Base-by-base conservation (phyloP, 2,329 filamentous ascomycete species). In the Aspergillus fumigatus region DNA sequence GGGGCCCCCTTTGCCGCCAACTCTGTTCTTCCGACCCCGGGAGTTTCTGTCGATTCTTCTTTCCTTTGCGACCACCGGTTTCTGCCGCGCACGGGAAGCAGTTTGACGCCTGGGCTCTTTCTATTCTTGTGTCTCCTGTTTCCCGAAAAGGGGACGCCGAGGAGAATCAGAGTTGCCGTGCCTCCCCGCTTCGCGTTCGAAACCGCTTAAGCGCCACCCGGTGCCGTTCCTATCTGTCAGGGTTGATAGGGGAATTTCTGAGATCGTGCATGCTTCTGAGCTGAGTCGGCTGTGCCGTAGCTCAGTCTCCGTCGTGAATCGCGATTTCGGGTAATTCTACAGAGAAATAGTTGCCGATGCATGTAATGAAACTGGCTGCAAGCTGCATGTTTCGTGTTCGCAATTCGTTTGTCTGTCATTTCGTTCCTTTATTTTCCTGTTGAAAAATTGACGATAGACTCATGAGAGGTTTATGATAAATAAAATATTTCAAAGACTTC, bases 401-500 rank as follows among this genome's bases (percentile, higher is more conserved):
- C 61, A 58, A 62, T 66, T 61, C 45, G 62, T 60, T 61, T 63
- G 48, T 70, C 66, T 71, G 67, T 62, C 60, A 62, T 59, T 54
- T 62, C 59, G 60, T 65, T 65, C 58, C 62, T 65, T 64, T n/a
- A n/a, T 55, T 52, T 53, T 54, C 51, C 53, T 56, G 26, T 38
- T 58, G 54, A 55, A 38, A 38, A 60, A 63, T 62, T 50, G 60
- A 67, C 70, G 65, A 71, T 71, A 70, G 63, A 72, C 54, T 66
- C 59, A 70, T 66, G 67, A 67, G 62, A 65, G 61, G 64, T 65
- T 67, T 63, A 71, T 61, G 66, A 68, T 54, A 71, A 70, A 67
- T 62, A 67, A 70, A 65, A 61, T 54, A 40, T 56, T 40, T 40
- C 27, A 51, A 53, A 32, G 50, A 27, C 19, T 5, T 51, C 10